Base-by-base conservation (phyloP, 2,329 filamentous ascomycete species). In the Aspergillus sp. region DNA sequence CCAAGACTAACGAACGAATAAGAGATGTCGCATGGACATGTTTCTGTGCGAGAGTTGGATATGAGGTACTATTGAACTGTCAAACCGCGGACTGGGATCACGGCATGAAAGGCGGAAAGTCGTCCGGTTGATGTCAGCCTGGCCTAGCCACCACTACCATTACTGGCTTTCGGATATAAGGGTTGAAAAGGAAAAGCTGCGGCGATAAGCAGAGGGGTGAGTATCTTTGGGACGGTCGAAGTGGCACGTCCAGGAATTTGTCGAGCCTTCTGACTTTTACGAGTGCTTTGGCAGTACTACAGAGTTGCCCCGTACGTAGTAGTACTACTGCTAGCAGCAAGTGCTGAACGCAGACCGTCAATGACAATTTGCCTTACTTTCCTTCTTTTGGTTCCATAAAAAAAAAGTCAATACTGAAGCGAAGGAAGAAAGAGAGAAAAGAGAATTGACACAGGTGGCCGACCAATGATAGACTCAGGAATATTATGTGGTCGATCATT, bases 391-490 rank as follows among this genome's bases (percentile, higher is more conserved):
- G 33, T 15, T 7, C 33, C 33, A n/a, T 15, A 37, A 37, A 37
- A 37, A 37, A 37, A 37, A 37, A 15, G 33, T 37, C 33, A 17
- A 37, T 47, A 23, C 12, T 35, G n/a, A 30, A 43, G 19, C 10
- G 22, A 41, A 46, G 42, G 47, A 46, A 44, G n/a, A 47, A 41
- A 41, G 35, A 37, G 42, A 37, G 48, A n/a, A 50, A 22, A 19
- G 43, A 13, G 43, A 47, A 41, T 33, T 9, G 25, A 44, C 17
- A 27, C 25, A 27, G 42, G 7, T 19, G 42, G 5, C 7, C 20
- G 48, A 35, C 49, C 53, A 54, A 53, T 55, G 43, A 48, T 48
- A 46, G 20, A n/a, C 12, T 3, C 22, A 23, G 15, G 41, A 48
- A 48, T 30, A 41, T 47, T 47, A 43, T 41, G 42, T 25, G 44